Conservation (phyloP, 1,139 yeast species). For the Pichia sp. region DNA sequence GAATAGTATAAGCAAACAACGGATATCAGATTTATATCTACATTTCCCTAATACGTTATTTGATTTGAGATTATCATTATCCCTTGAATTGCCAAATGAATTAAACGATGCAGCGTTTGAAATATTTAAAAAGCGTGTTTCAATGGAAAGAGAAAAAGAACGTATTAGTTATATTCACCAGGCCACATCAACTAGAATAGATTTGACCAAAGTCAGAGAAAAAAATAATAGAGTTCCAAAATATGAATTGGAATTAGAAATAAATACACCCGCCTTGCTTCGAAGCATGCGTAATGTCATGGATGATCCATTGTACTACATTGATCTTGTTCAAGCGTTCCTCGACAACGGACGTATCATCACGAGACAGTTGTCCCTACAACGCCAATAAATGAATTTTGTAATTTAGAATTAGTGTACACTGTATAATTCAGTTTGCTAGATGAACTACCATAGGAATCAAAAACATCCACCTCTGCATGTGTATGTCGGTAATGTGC, state of each 20-base stretch:
- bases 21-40: conserved; percentile 64
- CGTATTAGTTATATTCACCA: conserved; percentile 59
- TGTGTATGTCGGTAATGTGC: not conserved
- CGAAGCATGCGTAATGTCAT: conserved; percentile 49
- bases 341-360: conserved; percentile 61
- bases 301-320: conserved; percentile 56
- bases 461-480: not conserved
- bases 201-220: conserved; percentile 55
- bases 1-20: conserved; percentile 64
- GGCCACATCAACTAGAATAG: conserved; percentile 65
- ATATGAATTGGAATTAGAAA: conserved; percentile 68
- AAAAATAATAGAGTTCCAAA: conserved; percentile 25
- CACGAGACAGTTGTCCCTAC: conserved; percentile 35
- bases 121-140: conserved; percentile 39
- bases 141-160: conserved; percentile 53
- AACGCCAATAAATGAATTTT: conserved; percentile 11
- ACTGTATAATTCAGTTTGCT: not conserved
- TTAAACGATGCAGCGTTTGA: conserved; percentile 46
- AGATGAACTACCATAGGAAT: not conserved
- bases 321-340: conserved; percentile 64
- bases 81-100: conserved; percentile 67
- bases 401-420: not conserved
- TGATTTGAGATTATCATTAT: conserved; percentile 69
- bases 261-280: conserved; percentile 58
- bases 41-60: conserved; percentile 72